These are phyloP conservation scores for Musa troglodytarum DNA, from an alignment of 176 grass and related monocot genomes.

Conservation along the genomic window DNA sequence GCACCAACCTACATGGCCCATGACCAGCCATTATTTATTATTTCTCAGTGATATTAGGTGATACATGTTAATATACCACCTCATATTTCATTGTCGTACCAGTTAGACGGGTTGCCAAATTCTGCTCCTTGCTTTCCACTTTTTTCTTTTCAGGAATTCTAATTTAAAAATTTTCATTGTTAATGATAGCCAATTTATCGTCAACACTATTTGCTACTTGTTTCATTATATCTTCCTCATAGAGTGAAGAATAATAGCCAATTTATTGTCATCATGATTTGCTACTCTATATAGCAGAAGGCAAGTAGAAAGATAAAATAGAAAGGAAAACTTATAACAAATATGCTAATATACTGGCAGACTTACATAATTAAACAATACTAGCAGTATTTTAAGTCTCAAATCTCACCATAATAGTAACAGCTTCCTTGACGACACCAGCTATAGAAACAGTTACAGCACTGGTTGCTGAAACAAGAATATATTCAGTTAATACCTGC, in stretches of 20 bases:
- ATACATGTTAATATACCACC: too few relatives aligned
- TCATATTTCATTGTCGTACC: too few relatives aligned
- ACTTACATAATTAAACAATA: neutral
- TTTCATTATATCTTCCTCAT: neutral
- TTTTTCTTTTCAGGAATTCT: neutral
- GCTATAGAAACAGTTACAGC: slow-evolving; percentile 97
- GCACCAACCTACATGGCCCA: too few relatives aligned
- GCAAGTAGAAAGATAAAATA: neutral
- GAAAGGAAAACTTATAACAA: neutral
- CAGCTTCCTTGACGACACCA: slow-evolving; percentile 97
- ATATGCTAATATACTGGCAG: neutral
- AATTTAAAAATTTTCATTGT: neutral
- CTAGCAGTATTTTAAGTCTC: neutral
- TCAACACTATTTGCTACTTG: neutral
- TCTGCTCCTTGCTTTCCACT: neutral
- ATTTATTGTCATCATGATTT: neutral
- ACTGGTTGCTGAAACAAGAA: slow-evolving; percentile 99
- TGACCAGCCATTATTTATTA: too few relatives aligned
- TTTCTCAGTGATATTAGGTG: too few relatives aligned
- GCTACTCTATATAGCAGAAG: neutral
- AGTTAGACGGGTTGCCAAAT: too few relatives aligned
- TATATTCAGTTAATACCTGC: slow-evolving; percentile 97
- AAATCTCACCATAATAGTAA: slow-evolving; percentile 83
- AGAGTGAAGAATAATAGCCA: neutral
- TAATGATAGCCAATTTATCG: neutral